These are phyloP conservation scores for Dryadomyces quercivorus DNA, from an alignment of 2,329 filamentous ascomycete species.

Conservation along the genomic window DNA sequence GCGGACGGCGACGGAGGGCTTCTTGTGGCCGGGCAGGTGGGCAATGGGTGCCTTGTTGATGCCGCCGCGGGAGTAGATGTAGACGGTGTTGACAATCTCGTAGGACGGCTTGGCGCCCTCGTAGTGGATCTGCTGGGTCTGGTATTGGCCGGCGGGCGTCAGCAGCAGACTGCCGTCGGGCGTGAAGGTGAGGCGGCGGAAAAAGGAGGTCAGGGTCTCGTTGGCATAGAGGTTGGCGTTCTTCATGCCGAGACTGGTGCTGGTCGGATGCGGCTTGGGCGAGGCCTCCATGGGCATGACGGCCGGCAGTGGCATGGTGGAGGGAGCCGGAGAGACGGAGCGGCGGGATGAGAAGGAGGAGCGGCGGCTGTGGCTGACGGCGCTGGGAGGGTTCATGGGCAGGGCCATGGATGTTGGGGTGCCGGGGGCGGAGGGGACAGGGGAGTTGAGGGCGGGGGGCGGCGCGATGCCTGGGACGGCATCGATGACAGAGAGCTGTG, in stretches of 20 bases:
- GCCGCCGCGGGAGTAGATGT: slow-evolving; percentile 91
- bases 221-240: slow-evolving; percentile 92
- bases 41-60: slow-evolving; percentile 95
- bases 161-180: slow-evolving; percentile 89
- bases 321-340: slow-evolving; percentile 86
- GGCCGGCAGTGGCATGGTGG: slow-evolving; percentile 80
- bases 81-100: slow-evolving; percentile 92
- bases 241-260: slow-evolving; percentile 51
- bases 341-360: slow-evolving; percentile 85
- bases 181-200: slow-evolving; percentile 83
- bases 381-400: slow-evolving; percentile 89
- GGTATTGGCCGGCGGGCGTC: slow-evolving; percentile 91
- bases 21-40: slow-evolving; percentile 93
- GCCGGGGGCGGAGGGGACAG: slow-evolving; percentile 79
- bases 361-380: slow-evolving; percentile 81
- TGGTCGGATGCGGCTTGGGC: slow-evolving; percentile 57
- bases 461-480: slow-evolving; percentile 32
- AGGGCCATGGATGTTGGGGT: slow-evolving; percentile 82
- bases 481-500: slow-evolving; percentile 47
- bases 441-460: slow-evolving; percentile 49
- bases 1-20: slow-evolving; percentile 88
- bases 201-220: slow-evolving; percentile 94
- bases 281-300: slow-evolving; percentile 91
- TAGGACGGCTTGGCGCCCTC: slow-evolving; percentile 59
- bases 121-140: slow-evolving; percentile 58